phyloP scores from a whole-genome alignment of 805 yeast genomes.

The Jamesozyma rosinii region DNA sequence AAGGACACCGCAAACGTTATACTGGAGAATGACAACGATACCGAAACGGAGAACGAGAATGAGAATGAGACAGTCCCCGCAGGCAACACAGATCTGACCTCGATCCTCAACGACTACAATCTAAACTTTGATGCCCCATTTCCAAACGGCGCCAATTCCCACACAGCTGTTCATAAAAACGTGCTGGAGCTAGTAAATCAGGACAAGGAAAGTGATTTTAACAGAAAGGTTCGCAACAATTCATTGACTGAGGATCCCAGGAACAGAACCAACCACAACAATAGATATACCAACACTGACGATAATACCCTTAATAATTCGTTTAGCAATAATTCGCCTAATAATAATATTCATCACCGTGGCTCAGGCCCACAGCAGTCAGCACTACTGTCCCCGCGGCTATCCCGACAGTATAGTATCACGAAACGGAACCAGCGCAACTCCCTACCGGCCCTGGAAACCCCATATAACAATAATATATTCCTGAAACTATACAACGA shows the following conservation, averaged over 20 bases:
- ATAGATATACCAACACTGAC: not conserved
- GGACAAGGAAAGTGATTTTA: not conserved
- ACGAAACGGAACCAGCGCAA: constrained; percentile 20
- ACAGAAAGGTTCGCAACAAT: not conserved
- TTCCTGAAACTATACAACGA: constrained; percentile 17
- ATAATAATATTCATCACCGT: not conserved
- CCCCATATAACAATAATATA: constrained; percentile 14
- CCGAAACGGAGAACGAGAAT: not conserved
- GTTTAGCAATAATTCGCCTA: no score
- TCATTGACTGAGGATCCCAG: no score
- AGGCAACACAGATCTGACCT: constrained; percentile 16
- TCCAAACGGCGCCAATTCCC: not conserved
- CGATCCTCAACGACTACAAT: constrained; percentile 21
- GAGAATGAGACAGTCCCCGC: not conserved
- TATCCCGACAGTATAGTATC: constrained; percentile 14
- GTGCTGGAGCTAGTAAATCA: no score
- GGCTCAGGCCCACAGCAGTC: not conserved
- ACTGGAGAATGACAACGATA: not conserved
- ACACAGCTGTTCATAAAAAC: no score
- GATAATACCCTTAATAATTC: not conserved
- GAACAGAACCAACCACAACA: not conserved
- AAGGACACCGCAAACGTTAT: not conserved
- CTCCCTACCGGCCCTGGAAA: constrained; percentile 23
- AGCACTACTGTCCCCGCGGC: constrained; percentile 3
- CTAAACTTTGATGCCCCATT: constrained; percentile 11